A percentile compares a stretch with the other conserved stretches of the same genome.
These are phyloP conservation scores for Arthrobotrys entomopaga DNA, from an alignment of 2,329 filamentous ascomycete genomes.

Conservation along the genomic window DNA sequence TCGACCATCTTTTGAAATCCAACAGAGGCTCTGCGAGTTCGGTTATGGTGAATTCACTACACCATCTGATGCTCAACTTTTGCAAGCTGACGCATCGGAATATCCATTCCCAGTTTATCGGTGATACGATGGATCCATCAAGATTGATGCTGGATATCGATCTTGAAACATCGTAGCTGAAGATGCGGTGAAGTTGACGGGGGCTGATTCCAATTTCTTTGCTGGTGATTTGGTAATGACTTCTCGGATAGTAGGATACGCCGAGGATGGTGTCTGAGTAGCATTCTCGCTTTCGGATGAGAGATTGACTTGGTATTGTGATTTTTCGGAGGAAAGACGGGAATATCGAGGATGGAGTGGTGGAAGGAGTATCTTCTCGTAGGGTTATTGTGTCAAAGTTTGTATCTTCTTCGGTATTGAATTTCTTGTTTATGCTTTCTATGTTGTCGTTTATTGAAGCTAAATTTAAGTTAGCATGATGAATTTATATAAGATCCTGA, in stretches of 20 bases:
- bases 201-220: constrained; percentile 4
- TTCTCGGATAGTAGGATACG: neutral
- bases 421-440: neutral
- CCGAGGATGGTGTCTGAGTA: constrained; percentile 12
- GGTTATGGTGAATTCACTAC: neutral
- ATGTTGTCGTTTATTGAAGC: constrained; percentile 10
- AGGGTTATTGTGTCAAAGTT: constrained; percentile 1
- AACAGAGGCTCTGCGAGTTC: constrained; percentile 2
- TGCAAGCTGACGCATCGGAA: constrained; percentile 7
- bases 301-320: neutral
- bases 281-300: neutral
- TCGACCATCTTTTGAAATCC: neutral
- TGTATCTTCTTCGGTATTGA: neutral
- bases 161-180: constrained; percentile 1
- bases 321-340: constrained; percentile 10
- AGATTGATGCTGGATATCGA: constrained; percentile 3
- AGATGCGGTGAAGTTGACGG: neutral
- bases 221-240: constrained; percentile 10
- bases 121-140: neutral
- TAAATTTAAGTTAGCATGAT: neutral
- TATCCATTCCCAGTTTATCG: constrained; percentile 5
- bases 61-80: constrained; percentile 14
- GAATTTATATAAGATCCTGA: neutral
- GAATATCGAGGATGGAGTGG: neutral
- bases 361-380: neutral